Percentiles rank a stretch among this genome's conserved stretches.
Evolutionary conservation across 2,329 filamentous ascomycete species (phyloP).

Genomic region (Apiospora aurea): DNA sequence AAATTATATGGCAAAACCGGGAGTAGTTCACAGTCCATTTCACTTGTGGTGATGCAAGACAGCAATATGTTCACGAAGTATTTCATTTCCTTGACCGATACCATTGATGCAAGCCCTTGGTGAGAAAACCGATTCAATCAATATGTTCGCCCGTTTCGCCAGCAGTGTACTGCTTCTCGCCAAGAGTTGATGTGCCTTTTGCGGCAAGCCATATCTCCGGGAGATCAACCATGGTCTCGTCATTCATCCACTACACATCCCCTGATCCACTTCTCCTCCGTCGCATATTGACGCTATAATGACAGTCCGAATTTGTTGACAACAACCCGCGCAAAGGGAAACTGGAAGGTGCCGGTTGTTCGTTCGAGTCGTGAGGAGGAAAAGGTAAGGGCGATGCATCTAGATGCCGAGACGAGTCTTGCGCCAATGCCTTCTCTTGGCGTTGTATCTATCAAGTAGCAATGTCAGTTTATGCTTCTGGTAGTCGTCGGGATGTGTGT

Average conservation of each 20-base stretch:
- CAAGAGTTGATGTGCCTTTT: conserved; percentile 17
- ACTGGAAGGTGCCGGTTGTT: conserved; percentile 6
- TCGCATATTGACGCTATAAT: background rate
- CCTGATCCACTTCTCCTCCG: background rate
- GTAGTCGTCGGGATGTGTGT: background rate
- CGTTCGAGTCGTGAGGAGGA: conserved; percentile 12
- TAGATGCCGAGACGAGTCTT: conserved; percentile 99
- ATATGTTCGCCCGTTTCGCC: conserved; percentile 30
- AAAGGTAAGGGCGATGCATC: conserved; percentile 58
- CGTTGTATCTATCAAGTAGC: conserved; percentile 83
- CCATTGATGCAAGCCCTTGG: conserved; percentile 45
- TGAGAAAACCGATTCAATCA: conserved; percentile 40
- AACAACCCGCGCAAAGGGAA: conserved; percentile 7
- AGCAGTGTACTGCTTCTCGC: conserved; percentile 28
- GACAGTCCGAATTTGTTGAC: background rate
- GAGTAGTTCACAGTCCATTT: background rate
- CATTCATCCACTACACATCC: conserved; percentile 17
- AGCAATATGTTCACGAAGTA: conserved; percentile 35
- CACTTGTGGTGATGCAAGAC: background rate
- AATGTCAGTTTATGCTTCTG: conserved; percentile 30
- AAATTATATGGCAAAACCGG: too few relatives aligned
- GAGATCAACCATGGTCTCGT: conserved; percentile 12
- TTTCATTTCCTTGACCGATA: conserved; percentile 55
- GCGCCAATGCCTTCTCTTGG: conserved; percentile 99
- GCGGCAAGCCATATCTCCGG: background rate